phyloP scores from a whole-genome alignment of 768 basidiomycete species.

The Exsudoporus frostii region DNA sequence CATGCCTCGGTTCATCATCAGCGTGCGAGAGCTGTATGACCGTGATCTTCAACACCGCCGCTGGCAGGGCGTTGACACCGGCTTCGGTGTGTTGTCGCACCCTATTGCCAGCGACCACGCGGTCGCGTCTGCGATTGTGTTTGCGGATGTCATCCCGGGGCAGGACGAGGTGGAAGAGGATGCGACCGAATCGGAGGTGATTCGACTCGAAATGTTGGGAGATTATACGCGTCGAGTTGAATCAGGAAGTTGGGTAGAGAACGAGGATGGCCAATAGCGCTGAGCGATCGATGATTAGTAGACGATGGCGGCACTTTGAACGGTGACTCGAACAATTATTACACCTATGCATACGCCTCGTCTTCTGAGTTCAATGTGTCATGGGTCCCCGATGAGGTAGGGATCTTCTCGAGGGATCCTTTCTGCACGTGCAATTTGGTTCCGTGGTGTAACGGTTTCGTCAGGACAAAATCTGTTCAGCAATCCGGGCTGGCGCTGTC shows the following conservation, averaged over 20 bases:
- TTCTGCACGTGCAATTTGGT: too few species aligned
- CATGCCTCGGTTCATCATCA: conserved; percentile 7
- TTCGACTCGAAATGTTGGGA: background rate
- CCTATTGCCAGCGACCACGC: too few species aligned
- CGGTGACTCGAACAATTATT: background rate
- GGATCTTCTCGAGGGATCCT: too few species aligned
- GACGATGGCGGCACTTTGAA: background rate
- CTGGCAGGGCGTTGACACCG: background rate
- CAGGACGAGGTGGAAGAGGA: background rate
- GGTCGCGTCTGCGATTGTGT: background rate
- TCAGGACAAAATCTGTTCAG: too few species aligned
- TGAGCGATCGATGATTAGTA: too few species aligned
- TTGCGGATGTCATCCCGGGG: background rate
- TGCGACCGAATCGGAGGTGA: background rate
- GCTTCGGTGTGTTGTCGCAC: background rate
- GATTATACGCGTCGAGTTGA: background rate
- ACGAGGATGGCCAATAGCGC: too few species aligned
- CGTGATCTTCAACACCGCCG: background rate
- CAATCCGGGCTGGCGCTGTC: too few species aligned
- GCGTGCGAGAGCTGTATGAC: background rate
- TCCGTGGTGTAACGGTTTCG: too few species aligned
- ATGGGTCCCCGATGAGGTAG: too few species aligned
- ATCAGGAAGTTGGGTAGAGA: background rate
- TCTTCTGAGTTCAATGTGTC: conserved; percentile 1
- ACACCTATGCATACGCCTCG: background rate